These are phyloP conservation scores for Rhizopus delemar DNA, from an alignment of 371 early-diverging fungal species.

Conservation along the genomic window DNA sequence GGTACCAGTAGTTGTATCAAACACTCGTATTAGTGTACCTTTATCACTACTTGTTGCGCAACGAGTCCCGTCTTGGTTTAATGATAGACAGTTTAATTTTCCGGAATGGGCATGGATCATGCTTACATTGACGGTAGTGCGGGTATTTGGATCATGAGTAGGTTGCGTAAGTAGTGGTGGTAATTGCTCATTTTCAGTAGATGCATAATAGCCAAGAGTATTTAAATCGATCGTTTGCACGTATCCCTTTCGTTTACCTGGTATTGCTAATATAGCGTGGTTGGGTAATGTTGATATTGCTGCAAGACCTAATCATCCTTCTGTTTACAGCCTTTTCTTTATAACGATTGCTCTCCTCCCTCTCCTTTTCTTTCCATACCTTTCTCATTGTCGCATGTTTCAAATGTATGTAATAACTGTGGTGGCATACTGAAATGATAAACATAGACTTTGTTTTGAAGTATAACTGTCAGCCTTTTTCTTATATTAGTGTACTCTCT, in stretches of 20 bases:
- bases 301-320: slow-evolving; percentile 50
- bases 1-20: slow-evolving; percentile 74
- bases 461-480: slow-evolving; percentile 75
- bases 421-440: slow-evolving; percentile 77
- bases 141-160: slow-evolving; percentile 10
- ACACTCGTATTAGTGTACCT: slow-evolving; percentile 91
- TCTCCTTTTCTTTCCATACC: slow-evolving; percentile 38
- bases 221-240: slow-evolving; percentile 85
- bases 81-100: slow-evolving; percentile 71
- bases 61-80: slow-evolving; percentile 76
- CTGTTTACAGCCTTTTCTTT: no score
- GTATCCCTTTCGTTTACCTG: slow-evolving; percentile 81
- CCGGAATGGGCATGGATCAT: slow-evolving; percentile 88
- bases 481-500: neutral
- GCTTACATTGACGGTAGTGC: slow-evolving; percentile 61
- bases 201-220: slow-evolving; percentile 47
- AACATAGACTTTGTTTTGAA: slow-evolving; percentile 81
- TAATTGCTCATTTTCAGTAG: slow-evolving; percentile 11
- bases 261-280: slow-evolving; percentile 72
- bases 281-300: slow-evolving; percentile 64
- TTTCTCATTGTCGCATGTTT: slow-evolving; percentile 81
- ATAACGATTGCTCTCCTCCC: no score
- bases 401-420: slow-evolving; percentile 76
- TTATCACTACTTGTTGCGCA: slow-evolving; percentile 82
- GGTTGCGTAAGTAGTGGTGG: slow-evolving; percentile 14